These are phyloP conservation scores for Oldenlandia corymbosa DNA, from an alignment of 257 asterid genomes.

Conservation along the genomic window DNA sequence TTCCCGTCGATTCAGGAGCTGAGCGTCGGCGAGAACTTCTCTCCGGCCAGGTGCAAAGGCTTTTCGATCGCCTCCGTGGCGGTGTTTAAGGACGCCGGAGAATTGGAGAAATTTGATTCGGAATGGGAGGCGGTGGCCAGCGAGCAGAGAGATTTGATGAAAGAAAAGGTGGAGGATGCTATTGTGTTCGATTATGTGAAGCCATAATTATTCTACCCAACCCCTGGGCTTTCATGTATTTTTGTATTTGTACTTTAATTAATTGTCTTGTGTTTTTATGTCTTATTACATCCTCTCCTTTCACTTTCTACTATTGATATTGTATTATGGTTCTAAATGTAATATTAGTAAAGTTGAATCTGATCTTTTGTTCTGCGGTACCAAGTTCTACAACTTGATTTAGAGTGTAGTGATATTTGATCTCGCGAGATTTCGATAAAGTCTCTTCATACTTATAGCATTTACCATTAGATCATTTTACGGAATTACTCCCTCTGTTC, in stretches of 20 bases:
- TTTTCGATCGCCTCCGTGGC: conserved; percentile 66
- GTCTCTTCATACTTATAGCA: no score
- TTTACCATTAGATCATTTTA: no score
- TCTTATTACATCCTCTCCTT: no score
- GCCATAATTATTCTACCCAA: conserved; percentile 12
- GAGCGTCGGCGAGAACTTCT: conserved; percentile 75
- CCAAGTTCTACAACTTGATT: no score
- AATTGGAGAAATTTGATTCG: conserved; percentile 45
- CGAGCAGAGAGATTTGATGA: conserved; percentile 48
- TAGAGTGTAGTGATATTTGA: no score
- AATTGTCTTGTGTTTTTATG: background rate
- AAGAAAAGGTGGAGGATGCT: conserved; percentile 49
- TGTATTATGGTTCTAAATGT: no score
- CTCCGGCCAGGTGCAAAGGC: conserved; percentile 75
- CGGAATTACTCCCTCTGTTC: no score
- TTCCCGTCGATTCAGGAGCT: conserved; percentile 43
- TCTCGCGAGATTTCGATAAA: no score
- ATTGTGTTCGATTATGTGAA: conserved; percentile 59
- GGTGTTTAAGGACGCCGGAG: conserved; percentile 43
- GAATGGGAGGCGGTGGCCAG: conserved; percentile 33
- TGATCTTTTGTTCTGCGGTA: no score
- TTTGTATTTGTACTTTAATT: background rate
- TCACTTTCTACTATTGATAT: no score
- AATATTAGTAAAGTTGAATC: no score
- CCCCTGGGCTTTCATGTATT: background rate